Base-by-base conservation (phyloP, 192 early-diverging fungal species). In the Chytriomyces confervae region DNA sequence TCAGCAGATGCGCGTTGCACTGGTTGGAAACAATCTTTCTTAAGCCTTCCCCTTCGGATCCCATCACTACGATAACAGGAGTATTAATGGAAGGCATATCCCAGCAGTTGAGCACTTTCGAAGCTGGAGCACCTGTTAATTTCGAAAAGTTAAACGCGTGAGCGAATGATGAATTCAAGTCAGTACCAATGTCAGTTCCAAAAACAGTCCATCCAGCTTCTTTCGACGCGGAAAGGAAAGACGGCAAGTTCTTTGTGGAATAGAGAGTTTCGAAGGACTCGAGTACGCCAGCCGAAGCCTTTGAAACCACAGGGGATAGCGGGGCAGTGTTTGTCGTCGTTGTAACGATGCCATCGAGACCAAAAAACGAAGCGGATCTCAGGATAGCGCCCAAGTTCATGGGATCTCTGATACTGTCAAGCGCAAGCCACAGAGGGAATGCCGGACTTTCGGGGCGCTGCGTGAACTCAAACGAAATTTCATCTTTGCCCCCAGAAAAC, bases 381-480 rank as follows among this genome's bases (percentile, higher is more conserved):
- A 94, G 72, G 62, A 94, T 92, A 10, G 91, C 89, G 7, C 93
- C 93, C 6, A 94, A 51, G 74, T 94, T 94, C 79, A 92, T 61
- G 23, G 49, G 68, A 66, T 65, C 66, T 10, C 16, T 49, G 43
- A 73, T 18, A 18, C 61, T n/a, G 68, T 63, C 50, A 43, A 72
- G 49, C 18, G 68, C 61, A 13, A 53, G 50, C 72, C 70, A 62
- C 61, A 69, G 18, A 10, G 62, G 61, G 48, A 49, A 48, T 9
- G 36, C 36, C 36, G 36, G 36, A 36, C 36, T 36, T 3, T 36
- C 36, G 1, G 36, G 36, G 36, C 36, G 36, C 36, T 36, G 36
- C 36, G 36, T 36, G 36, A 36, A 36, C 1, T 36, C 36, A 4
- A 36, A 36, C 36, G 36, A 36, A 36, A 36, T 36, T 36, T 36